phyloP scores from a whole-genome alignment of 768 basidiomycete genomes.

The Rhodotorula sphaerocarpa region DNA sequence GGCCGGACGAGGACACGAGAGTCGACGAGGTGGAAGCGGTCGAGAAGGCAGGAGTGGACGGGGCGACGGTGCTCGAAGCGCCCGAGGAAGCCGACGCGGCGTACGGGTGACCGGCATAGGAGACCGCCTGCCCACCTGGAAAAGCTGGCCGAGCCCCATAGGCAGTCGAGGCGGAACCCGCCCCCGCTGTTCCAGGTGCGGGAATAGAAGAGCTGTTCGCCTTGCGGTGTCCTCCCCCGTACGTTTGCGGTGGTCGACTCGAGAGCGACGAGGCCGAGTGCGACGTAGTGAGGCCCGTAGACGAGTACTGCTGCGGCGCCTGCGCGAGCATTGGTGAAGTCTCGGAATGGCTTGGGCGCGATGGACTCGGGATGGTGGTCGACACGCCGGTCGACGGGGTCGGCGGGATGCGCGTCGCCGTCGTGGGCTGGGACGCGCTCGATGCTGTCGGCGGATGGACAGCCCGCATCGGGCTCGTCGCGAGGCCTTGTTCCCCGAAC shows the following conservation, averaged over 20 bases:
- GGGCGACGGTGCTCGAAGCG: neutral
- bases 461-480: neutral
- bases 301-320: neutral
- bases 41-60: conserved; percentile 10
- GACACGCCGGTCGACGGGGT: neutral
- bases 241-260: neutral
- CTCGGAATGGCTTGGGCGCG: too few species aligned
- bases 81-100: conserved; percentile 8
- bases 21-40: neutral
- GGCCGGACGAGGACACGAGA: neutral
- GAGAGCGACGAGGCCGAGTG: conserved; percentile 1
- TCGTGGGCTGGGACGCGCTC: neutral
- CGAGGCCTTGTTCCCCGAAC: neutral
- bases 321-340: too few species aligned
- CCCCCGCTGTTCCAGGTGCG: neutral
- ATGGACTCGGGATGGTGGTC: too few species aligned
- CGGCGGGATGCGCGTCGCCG: neutral
- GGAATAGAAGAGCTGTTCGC: conserved; percentile 13
- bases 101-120: conserved; percentile 26
- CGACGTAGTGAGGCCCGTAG: neutral
- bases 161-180: too few species aligned
- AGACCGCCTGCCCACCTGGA: neutral
- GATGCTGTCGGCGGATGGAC: neutral
- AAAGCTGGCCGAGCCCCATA: too few species aligned
- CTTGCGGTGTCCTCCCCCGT: conserved; percentile 13